Base-by-base conservation (phyloP, 192 early-diverging fungal species). In the Piromyces finnis region DNA sequence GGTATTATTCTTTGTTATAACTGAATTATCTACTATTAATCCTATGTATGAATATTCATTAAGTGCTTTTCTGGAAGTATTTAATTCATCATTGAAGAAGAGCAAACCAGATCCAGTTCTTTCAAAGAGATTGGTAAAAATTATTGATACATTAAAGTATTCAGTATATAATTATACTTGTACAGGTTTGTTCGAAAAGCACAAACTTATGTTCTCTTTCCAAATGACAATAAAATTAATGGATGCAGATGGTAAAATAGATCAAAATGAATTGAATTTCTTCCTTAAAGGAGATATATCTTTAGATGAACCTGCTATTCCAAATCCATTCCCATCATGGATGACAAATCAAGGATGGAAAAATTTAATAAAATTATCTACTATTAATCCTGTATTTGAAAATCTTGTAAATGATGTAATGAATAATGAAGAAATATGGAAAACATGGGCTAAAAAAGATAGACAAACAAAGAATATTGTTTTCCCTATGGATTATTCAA, bases 161-260 rank as follows among this genome's bases (percentile, higher is more conserved):
- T 86, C 89, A 30, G 89, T 88, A 0, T 90, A 90, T 84, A 90
- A 90, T 84, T 90, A 90, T 81, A 84, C 88, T 16, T 90, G 89
- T 79, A 90, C 89, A 9, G 89, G 89, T 68, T 79, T 90, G 30
- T 90, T 90, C 81, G 89, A 90, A 81, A 86, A 84, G 79, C 89
- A 90, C 79, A 90, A 90, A 85, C 84, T 90, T 18, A 90, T 90
- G 89, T 90, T 90, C 78, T 89, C 89, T 7, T 90, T 89, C 81
- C 89, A 90, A 81, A 90, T 90, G 89, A 88, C 86, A 17, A 88
- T 90, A 35, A 90, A 89, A 82, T 83, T 90, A 26, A 83, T 90
- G 86, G 88, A 90, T 78, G 86, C 84, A 1, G 89, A 90, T 41
- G 86, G 87, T 14, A 81, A 82, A 79, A 87, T 90, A 51, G 89